These are phyloP conservation scores for Eucalyptus tenuipes DNA, from an alignment of 345 rosid species.

Conservation along the genomic window DNA sequence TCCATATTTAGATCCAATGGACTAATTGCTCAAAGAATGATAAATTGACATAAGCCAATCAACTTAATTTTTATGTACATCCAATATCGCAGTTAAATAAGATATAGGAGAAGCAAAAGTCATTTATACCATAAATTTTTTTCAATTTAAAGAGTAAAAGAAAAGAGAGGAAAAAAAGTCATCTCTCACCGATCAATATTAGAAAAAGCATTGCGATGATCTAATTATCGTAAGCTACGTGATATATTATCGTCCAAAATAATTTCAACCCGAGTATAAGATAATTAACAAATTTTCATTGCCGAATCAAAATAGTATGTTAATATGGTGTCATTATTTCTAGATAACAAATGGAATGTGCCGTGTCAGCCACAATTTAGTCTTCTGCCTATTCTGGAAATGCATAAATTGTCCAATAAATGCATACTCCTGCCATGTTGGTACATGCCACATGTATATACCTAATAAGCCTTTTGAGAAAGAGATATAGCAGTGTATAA, in stretches of 20 bases:
- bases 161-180: background rate
- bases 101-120: background rate
- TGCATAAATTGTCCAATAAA: background rate
- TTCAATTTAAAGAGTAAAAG: background rate
- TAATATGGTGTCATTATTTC: background rate
- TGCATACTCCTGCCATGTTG: background rate
- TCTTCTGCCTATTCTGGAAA: background rate
- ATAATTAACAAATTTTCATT: background rate
- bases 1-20: background rate
- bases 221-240: background rate
- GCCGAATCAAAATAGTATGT: background rate
- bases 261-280: background rate
- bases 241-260: background rate
- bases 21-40: background rate
- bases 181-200: background rate
- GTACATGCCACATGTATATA: background rate
- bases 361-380: background rate
- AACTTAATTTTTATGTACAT: background rate
- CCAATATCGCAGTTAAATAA: background rate
- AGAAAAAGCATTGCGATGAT: background rate
- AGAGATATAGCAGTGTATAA: background rate
- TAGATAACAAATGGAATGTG: background rate
- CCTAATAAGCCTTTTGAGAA: background rate
- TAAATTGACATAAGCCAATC: background rate
- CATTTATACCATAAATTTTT: background rate